Conservation (phyloP, 495 filamentous ascomycete species). For the Neurospora sp. region DNA sequence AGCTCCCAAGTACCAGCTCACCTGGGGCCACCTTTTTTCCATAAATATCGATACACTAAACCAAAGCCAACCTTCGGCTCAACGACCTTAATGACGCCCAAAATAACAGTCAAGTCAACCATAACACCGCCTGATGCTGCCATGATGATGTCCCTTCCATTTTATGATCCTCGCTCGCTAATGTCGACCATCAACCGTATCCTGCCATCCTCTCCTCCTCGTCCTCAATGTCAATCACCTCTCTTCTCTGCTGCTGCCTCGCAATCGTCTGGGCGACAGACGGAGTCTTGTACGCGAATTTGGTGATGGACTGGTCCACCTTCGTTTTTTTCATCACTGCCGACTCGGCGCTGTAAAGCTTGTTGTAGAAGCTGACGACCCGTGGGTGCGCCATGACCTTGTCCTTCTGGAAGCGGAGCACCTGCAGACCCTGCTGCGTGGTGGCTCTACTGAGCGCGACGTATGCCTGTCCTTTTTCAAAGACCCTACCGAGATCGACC, state of each 20-base stretch:
- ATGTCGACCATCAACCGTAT: slow-evolving; percentile 19
- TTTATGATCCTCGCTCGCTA: background rate
- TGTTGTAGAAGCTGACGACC: slow-evolving; percentile 75
- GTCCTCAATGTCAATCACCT: slow-evolving; percentile 18
- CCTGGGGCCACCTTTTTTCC: background rate
- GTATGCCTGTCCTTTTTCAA: slow-evolving; percentile 90
- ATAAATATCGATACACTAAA: background rate
- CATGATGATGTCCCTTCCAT: background rate
- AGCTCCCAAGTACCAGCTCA: background rate
- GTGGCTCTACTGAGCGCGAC: slow-evolving; percentile 80
- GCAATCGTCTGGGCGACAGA: background rate
- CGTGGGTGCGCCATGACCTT: slow-evolving; percentile 93
- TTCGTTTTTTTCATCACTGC: slow-evolving; percentile 21
- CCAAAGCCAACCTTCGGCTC: background rate
- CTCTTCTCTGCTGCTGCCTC: background rate
- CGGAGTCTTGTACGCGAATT: slow-evolving; percentile 12
- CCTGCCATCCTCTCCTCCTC: slow-evolving; percentile 30
- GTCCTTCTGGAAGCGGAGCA: slow-evolving; percentile 73
- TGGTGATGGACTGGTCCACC: slow-evolving; percentile 15
- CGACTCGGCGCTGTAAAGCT: slow-evolving; percentile 53
- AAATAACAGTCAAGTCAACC: background rate
- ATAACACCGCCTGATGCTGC: background rate
- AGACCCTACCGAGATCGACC: slow-evolving; percentile 82
- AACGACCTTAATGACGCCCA: background rate
- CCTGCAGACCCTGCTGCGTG: slow-evolving; percentile 77